phyloP scores from a whole-genome alignment of 495 filamentous ascomycete genomes.

The Penicillium goetzii region DNA sequence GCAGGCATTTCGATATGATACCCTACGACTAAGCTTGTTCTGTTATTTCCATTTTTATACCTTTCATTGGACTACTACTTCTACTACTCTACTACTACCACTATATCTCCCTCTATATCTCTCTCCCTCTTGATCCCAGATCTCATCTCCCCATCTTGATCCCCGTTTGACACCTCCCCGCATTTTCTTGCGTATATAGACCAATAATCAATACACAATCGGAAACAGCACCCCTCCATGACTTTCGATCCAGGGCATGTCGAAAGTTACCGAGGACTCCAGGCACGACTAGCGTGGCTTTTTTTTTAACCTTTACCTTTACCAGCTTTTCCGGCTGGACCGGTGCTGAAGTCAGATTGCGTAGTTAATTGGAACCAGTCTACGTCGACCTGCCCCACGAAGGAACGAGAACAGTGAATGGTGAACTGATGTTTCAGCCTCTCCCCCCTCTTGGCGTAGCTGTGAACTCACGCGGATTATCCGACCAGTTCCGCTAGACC shows the following conservation, averaged over 20 bases:
- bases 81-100: background rate
- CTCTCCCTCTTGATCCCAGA: background rate
- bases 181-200: slow-evolving; percentile 28
- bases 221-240: background rate
- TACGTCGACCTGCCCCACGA: background rate
- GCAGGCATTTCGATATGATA: slow-evolving; percentile 57
- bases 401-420: background rate
- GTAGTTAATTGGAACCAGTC: background rate
- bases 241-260: background rate
- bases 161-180: background rate
- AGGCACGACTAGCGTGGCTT: background rate
- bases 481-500: background rate
- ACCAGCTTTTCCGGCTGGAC: background rate
- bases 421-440: slow-evolving; percentile 16
- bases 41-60: slow-evolving; percentile 20
- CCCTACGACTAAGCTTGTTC: slow-evolving; percentile 51
- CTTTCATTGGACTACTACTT: slow-evolving; percentile 9
- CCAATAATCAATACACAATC: slow-evolving; percentile 28
- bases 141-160: background rate
- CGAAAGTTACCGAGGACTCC: background rate
- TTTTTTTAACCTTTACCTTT: background rate
- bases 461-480: background rate
- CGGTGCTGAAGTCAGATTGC: too few species aligned
- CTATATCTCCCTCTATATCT: slow-evolving; percentile 4
- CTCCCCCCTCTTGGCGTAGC: background rate